Percentiles rank a stretch among this genome's conserved stretches.
phyloP scores from a whole-genome alignment of 345 rosid genomes.

The Conringia planisiliqua region DNA sequence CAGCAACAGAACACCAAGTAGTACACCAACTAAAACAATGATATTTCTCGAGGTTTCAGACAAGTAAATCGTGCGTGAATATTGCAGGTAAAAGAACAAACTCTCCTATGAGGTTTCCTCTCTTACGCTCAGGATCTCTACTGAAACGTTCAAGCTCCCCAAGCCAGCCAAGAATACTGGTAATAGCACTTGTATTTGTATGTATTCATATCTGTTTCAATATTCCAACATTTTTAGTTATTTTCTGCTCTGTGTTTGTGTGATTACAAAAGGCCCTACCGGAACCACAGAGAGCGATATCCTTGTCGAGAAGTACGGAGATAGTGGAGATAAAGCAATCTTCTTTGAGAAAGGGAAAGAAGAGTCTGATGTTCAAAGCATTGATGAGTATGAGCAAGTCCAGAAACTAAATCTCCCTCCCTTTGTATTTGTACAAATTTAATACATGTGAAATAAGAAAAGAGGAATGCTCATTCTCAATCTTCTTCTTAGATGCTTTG shows the following conservation, averaged over 20 bases:
- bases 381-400: constrained; percentile 64
- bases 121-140: constrained; percentile 45
- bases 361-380: constrained; percentile 48
- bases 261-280: constrained; percentile 23
- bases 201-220: background rate
- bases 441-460: background rate
- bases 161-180: constrained; percentile 36
- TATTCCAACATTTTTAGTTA: constrained; percentile 28
- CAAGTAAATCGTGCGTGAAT: background rate
- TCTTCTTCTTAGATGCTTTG: constrained; percentile 2
- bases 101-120: constrained; percentile 53
- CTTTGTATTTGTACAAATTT: background rate
- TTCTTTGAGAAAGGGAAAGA: constrained; percentile 31
- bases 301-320: constrained; percentile 38
- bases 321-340: constrained; percentile 51
- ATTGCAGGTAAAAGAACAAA: constrained; percentile 44
- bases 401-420: constrained; percentile 23
- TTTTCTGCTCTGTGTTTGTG: background rate
- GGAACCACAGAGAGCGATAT: constrained; percentile 47
- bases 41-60: background rate
- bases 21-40: constrained; percentile 1
- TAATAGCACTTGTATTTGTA: constrained; percentile 3
- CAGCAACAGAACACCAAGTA: constrained; percentile 40
- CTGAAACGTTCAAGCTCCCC: constrained; percentile 55
- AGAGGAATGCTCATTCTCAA: background rate